Conservation (phyloP, 495 filamentous ascomycete genomes). For the Neurospora africana region DNA sequence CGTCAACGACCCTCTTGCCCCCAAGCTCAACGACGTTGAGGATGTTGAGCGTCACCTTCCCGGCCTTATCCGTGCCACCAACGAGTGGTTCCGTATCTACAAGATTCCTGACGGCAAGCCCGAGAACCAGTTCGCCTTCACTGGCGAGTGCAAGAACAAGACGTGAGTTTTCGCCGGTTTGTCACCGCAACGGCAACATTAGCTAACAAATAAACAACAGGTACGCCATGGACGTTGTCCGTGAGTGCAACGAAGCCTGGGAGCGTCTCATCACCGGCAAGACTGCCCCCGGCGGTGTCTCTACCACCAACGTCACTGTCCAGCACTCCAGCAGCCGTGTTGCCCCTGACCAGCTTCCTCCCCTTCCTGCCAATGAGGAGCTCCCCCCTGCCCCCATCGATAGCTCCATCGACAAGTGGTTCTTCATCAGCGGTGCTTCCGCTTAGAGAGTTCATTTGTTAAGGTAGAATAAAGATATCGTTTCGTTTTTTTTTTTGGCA, state of each 20-base stretch:
- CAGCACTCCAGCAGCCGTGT: constrained; percentile 57
- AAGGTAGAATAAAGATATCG: background rate
- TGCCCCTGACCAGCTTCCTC: constrained; percentile 51
- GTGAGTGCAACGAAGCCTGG: constrained; percentile 95
- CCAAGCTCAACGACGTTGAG: constrained; percentile 97
- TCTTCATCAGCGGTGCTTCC: constrained; percentile 98
- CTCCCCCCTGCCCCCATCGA: constrained; percentile 81
- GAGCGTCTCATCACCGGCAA: constrained; percentile 89
- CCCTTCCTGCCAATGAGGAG: constrained; percentile 66
- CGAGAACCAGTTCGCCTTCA: constrained; percentile 99
- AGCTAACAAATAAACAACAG: constrained; percentile 29
- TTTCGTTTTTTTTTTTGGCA: background rate
- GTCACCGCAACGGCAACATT: background rate
- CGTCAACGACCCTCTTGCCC: constrained; percentile 89
- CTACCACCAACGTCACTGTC: constrained; percentile 69
- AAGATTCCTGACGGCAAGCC: constrained; percentile 99
- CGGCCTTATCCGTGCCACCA: constrained; percentile 90
- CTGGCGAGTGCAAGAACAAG: constrained; percentile 99
- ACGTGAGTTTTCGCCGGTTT: constrained; percentile 42
- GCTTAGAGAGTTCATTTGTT: constrained; percentile 38
- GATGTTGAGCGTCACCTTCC: constrained; percentile 98
- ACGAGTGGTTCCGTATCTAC: constrained; percentile 99
- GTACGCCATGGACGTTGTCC: constrained; percentile 88
- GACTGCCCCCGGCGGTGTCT: constrained; percentile 62
- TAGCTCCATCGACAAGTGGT: constrained; percentile 98